Conservation (phyloP, 2,329 filamentous ascomycete genomes). For the Cryphonectria japonica region DNA sequence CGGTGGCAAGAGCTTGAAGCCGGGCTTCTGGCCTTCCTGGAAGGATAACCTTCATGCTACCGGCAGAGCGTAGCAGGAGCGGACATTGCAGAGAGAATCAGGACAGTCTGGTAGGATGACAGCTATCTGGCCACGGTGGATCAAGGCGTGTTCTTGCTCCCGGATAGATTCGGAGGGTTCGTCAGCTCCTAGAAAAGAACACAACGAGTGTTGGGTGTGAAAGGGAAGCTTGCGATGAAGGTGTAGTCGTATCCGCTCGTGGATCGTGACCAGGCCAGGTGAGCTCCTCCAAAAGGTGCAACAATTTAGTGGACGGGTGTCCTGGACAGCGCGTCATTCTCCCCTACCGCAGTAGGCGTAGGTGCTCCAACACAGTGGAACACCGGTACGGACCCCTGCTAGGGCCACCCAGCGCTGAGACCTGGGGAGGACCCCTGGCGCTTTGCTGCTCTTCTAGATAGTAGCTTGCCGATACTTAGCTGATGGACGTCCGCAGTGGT, state of each 20-base stretch:
- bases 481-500: background rate
- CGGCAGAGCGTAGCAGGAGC: conserved; percentile 24
- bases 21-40: conserved; percentile 53
- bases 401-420: background rate
- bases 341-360: background rate
- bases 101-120: background rate
- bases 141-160: background rate
- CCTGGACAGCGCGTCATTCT: conserved; percentile 4
- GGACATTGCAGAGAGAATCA: conserved; percentile 21
- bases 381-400: background rate
- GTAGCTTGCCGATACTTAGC: background rate
- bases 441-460: background rate
- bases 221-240: background rate
- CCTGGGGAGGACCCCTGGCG: background rate
- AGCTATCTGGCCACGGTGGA: background rate
- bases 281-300: background rate
- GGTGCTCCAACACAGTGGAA: background rate
- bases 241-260: background rate
- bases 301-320: background rate
- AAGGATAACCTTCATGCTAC: conserved; percentile 52
- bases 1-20: conserved; percentile 52
- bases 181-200: background rate
- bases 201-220: background rate
- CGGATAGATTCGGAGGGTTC: background rate
- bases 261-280: conserved; percentile 10